Conservation (phyloP, 1,139 yeast species). For the Torulaspora pretoriensis region DNA sequence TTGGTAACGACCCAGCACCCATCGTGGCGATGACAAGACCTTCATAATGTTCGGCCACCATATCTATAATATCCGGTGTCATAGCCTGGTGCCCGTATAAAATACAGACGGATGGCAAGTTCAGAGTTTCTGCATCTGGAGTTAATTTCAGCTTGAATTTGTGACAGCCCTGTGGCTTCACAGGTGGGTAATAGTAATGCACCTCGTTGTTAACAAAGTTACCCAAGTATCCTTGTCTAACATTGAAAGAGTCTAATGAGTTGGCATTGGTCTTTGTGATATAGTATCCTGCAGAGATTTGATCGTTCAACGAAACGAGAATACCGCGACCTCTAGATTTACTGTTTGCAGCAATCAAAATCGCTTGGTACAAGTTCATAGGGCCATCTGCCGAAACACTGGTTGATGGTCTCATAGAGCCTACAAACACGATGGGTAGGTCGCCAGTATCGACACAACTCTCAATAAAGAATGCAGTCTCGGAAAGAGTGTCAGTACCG, state of each 20-base stretch:
- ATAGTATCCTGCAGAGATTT: constrained; percentile 65
- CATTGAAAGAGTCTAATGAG: constrained; percentile 63
- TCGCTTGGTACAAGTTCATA: constrained; percentile 67
- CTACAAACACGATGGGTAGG: constrained; percentile 64
- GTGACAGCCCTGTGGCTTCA: constrained; percentile 51
- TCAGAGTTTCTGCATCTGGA: constrained; percentile 19
- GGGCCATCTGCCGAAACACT: constrained; percentile 70
- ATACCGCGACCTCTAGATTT: constrained; percentile 56
- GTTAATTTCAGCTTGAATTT: constrained; percentile 40
- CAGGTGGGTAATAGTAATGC: constrained; percentile 61
- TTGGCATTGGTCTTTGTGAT: constrained; percentile 68
- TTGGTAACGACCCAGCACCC: constrained; percentile 67
- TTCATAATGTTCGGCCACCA: constrained; percentile 43
- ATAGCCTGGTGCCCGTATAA: constrained; percentile 61
- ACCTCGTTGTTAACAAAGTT: constrained; percentile 64
- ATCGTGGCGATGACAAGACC: constrained; percentile 65
- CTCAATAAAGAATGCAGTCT: constrained; percentile 65
- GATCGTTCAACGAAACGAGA: constrained; percentile 60
- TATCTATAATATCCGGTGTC: constrained; percentile 45
- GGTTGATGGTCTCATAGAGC: constrained; percentile 70
- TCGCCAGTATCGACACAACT: constrained; percentile 50
- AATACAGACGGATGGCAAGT: constrained; percentile 44
- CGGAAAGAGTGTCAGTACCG: constrained; percentile 71
- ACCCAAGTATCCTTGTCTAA: constrained; percentile 68
- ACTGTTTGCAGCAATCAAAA: constrained; percentile 53